Conservation (phyloP, 2,329 filamentous ascomycete genomes). For the Diaporthe helianthi region DNA sequence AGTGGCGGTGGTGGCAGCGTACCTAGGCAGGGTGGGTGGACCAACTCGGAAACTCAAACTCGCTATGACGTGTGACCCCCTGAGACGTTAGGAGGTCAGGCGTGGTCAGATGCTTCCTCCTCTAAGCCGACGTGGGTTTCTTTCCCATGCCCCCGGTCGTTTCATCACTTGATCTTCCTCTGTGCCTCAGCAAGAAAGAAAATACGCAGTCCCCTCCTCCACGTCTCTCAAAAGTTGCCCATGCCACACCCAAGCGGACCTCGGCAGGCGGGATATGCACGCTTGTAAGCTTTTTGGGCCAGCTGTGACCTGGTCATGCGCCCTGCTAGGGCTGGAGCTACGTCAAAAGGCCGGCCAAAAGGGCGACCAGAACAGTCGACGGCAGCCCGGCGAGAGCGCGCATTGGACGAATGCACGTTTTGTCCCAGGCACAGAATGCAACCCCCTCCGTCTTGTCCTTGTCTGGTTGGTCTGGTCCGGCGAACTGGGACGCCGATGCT, state of each 20-base stretch:
- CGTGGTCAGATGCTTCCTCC: conserved; percentile 6
- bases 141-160: conserved; percentile 3
- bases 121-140: conserved; percentile 7
- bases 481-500: background rate
- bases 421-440: conserved; percentile 18
- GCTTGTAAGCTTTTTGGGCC: conserved; percentile 21
- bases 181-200: background rate
- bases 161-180: conserved; percentile 21
- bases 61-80: conserved; percentile 17
- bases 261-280: conserved; percentile 24
- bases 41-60: background rate
- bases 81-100: background rate
- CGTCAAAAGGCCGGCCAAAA: conserved; percentile 14
- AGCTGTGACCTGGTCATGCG: conserved; percentile 30
- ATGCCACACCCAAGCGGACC: background rate
- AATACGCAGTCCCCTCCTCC: background rate
- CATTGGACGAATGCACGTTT: background rate
- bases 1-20: background rate
- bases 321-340: conserved; percentile 8
- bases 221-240: background rate
- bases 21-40: background rate
- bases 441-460: conserved; percentile 7
- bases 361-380: background rate
- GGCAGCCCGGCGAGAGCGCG: background rate
- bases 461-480: background rate